Percentiles rank a stretch among this genome's conserved stretches.
Conservation (phyloP, 768 basidiomycete species). For the Russula griseocarnosa region DNA sequence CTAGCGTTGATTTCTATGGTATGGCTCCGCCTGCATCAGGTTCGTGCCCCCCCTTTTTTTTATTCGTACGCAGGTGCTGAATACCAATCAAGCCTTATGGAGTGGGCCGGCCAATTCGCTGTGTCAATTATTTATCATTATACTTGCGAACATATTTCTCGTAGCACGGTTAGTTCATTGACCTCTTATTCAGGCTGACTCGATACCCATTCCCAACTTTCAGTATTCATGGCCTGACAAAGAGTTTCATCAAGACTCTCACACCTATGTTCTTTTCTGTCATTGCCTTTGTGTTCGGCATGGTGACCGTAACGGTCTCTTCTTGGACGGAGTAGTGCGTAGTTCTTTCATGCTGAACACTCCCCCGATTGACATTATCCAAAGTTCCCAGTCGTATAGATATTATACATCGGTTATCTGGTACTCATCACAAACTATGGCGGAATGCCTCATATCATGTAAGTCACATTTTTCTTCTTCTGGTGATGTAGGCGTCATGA, state of each 20-base stretch:
- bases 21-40: neutral
- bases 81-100: slow-evolving; percentile 4
- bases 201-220: neutral
- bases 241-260: neutral
- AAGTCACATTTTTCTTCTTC: neutral
- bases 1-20: neutral
- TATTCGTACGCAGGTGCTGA: neutral
- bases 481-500: neutral
- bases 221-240: neutral
- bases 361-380: neutral
- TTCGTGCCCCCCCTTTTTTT: neutral
- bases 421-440: neutral
- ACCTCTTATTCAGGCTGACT: neutral
- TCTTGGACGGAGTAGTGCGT: neutral
- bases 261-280: neutral
- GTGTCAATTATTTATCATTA: slow-evolving; percentile 2
- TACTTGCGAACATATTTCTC: neutral
- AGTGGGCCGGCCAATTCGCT: slow-evolving; percentile 1
- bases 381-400: neutral
- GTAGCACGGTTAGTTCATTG: neutral
- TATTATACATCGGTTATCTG: neutral
- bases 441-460: slow-evolving; percentile 8
- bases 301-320: neutral
- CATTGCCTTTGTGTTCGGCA: slow-evolving; percentile 2
- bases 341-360: neutral